Evolutionary conservation across 805 yeast species (phyloP).

Genomic region (Yarrowia sp.): DNA sequence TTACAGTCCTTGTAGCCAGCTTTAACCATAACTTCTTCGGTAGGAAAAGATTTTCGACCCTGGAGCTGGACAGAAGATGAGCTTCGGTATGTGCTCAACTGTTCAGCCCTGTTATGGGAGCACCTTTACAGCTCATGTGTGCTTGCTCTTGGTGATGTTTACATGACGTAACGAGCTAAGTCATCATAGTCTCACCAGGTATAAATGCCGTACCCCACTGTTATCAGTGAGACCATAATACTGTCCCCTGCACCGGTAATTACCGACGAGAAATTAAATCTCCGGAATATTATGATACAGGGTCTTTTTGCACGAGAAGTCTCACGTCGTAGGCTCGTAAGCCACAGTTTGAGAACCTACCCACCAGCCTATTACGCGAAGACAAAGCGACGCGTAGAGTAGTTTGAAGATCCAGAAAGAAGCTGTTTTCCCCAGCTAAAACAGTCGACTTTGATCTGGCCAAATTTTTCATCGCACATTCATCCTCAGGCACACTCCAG

Average conservation of each 20-base stretch:
- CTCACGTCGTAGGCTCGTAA: background rate
- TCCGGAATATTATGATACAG: constrained; percentile 30
- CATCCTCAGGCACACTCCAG: too few species aligned
- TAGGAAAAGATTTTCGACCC: background rate
- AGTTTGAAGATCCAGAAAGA: too few species aligned
- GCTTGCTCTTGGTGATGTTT: background rate
- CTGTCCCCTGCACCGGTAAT: background rate
- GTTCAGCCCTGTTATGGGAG: background rate
- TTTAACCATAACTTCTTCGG: constrained; percentile 25
- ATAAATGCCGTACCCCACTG: background rate
- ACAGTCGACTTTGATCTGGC: too few species aligned
- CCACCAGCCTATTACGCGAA: constrained; percentile 7
- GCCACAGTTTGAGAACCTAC: constrained; percentile 11
- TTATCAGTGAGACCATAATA: background rate
- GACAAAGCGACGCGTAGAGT: background rate
- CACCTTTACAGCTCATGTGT: too few species aligned
- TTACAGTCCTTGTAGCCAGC: constrained; percentile 8
- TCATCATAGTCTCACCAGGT: too few species aligned
- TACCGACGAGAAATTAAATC: constrained; percentile 1
- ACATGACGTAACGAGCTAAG: background rate
- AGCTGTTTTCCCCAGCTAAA: too few species aligned
- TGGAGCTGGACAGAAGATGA: background rate
- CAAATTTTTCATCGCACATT: too few species aligned
- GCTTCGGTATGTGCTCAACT: too few species aligned
- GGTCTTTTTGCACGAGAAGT: constrained; percentile 29